A percentile compares a stretch with the other conserved stretches of the same genome.
Evolutionary conservation across 1,284 basidiomycete species (phyloP).

Genomic region (Ceratobasidium sp.): DNA sequence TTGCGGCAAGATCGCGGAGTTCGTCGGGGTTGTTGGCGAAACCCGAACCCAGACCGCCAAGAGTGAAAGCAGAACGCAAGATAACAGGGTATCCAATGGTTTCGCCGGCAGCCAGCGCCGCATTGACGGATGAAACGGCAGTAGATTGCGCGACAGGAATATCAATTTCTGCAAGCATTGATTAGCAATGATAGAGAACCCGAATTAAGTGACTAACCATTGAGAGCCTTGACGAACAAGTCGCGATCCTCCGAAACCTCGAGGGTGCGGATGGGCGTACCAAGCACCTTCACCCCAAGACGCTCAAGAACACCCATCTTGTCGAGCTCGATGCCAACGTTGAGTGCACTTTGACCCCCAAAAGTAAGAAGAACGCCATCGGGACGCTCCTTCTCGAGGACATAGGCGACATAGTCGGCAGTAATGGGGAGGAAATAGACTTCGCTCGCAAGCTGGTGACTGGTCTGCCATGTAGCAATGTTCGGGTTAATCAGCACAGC

Average conservation of each 20-base stretch:
- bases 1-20: conserved; percentile 92
- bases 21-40: conserved; percentile 97
- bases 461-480: conserved; percentile 97
- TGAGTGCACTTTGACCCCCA: conserved; percentile 97
- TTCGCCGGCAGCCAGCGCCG: conserved; percentile 90
- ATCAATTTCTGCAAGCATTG: conserved; percentile 80
- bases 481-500: conserved; percentile 98
- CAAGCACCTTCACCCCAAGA: conserved; percentile 93
- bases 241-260: conserved; percentile 98
- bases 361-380: conserved; percentile 98
- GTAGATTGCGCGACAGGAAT: conserved; percentile 98
- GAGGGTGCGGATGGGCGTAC: conserved; percentile 93
- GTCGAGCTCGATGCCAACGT: conserved; percentile 97
- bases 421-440: conserved; percentile 99
- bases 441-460: conserved; percentile 94
- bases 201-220: conserved; percentile 64
- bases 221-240: conserved; percentile 95
- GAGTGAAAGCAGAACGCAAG: conserved; percentile 96
- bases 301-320: conserved; percentile 97
- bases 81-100: conserved; percentile 98
- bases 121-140: conserved; percentile 95
- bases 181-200: not conserved
- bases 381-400: conserved; percentile 97
- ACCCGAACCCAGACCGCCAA: conserved; percentile 98
- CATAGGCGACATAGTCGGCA: conserved; percentile 97